Evolutionary conservation across 345 rosid genomes (phyloP), one percentile per base, ranked within the genome.

Genomic region (Citrus sp.): DNA sequence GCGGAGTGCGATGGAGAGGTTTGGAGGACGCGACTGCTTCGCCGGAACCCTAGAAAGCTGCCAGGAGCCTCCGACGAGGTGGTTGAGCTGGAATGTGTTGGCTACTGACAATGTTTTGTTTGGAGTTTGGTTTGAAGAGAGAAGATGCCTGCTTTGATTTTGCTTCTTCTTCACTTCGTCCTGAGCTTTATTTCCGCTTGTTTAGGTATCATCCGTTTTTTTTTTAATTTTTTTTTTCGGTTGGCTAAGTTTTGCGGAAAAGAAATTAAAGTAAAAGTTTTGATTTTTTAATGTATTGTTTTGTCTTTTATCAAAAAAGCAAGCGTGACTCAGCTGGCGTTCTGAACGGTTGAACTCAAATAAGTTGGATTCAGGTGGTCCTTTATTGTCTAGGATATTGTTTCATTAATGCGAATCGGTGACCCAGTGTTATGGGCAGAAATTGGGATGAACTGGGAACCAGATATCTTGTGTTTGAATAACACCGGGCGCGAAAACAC

Each of bases 101-200:
- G 77, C 34, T 80, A 72, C 76, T 91, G 89, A 87, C 81, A 63
- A 90, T 85, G 94, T 81, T 88, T 71, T 73, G 73, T 80, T 74
- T 77, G 82, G 85, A 82, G 74, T 79, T 66, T 84, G 58, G 73
- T 77, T 80, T 78, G 70, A 72, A 72, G 79, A 80, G 81, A 74
- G 85, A 90, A 80, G 87, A 89, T 90, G 98, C 74, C 76, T 32
- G 77, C 79, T 70, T 78, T 76, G 70, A 78, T 80, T 81, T 75
- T 86, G 67, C 86, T 88, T 70, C 81, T 88, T 80, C 82, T 87
- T 80, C 87, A 81, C 81, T 78, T 82, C 49, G 88, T 88, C 76
- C 70, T 66, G 70, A 70, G 70, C 82, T 85, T 84, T 72, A 46
- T 78, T 80, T 80, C 84, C 81, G 66, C 54, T 85, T 90, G 77